Evolutionary conservation across 495 filamentous ascomycete genomes (phyloP), one percentile per base, ranked within the genome.

Genomic region (Hypoxylon intermedium): DNA sequence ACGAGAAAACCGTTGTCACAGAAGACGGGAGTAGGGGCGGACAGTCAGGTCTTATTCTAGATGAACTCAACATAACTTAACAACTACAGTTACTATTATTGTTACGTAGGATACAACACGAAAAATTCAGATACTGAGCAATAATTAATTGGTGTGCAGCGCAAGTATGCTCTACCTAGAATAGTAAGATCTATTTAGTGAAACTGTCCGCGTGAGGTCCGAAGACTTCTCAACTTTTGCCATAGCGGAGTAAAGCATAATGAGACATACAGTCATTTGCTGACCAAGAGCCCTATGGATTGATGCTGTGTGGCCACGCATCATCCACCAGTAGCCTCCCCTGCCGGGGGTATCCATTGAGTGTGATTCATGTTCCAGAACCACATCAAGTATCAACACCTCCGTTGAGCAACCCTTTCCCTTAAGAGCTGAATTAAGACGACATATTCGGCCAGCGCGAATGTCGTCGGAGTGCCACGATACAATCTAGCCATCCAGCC

Each of bases 1-100:
- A 49, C n/a, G 37, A 63, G 45, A 65, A 24, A 26, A 19, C 58
- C 7, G 68, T 77, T 30, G 69, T 79, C 46, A 87, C 83, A 2
- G 79, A 85, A 58, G 92, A 95, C 74, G 87, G 86, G 31, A 87
- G 81, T 68, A 70, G 87, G 52, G 84, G 84, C 0, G 87, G 88
- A 2, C 58, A 60, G 20, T 77, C 75, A 38, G 82, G 84, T 2
- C 71, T 87, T 53, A 67, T 80, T 16, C 69, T 90, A 54, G 74
- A 81, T 1, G 82, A 83, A 60, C 49, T 84, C 65, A 67, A 34
- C 6, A 82, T 74, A 68, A 47, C 48, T 55, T 33, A 53, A 28
- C 16, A 6, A 40, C 20, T 18, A 5, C 33, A 34, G 36, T 15
- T 1, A 33, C 46, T 6, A 34, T 21, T 41, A 2, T 45, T 41